Percentiles rank a stretch among this genome's conserved stretches.
Evolutionary conservation across 75 land plant species (phyloP).

Genomic region (Isoetes taiwanensis): DNA sequence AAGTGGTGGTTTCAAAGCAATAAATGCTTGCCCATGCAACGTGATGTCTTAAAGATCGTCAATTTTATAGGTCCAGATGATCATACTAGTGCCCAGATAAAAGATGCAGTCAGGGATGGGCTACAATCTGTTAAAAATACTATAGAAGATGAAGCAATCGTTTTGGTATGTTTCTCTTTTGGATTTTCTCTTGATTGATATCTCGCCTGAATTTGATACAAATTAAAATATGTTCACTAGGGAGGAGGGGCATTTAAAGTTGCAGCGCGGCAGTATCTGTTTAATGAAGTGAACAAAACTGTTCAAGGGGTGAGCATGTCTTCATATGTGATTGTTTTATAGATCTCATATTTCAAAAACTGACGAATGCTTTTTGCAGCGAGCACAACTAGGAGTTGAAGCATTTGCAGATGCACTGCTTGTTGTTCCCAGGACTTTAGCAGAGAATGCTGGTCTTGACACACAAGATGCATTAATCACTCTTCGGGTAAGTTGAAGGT

Average conservation of each 20-base stretch:
- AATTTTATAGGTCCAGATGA: constrained; percentile 75
- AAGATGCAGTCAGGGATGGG: constrained; percentile 99
- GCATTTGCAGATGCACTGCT: constrained; percentile 97
- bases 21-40: not conserved
- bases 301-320: constrained; percentile 97
- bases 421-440: constrained; percentile 87
- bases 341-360: too few species aligned
- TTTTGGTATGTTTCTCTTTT: constrained; percentile 35
- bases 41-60: not conserved
- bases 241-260: constrained; percentile 99
- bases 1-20: too few species aligned
- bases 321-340: too few species aligned
- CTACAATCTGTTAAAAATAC: constrained; percentile 87
- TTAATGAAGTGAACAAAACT: constrained; percentile 78
- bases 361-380: too few species aligned
- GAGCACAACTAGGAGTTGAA: constrained; percentile 94
- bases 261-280: constrained; percentile 83
- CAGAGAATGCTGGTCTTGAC: constrained; percentile 95
- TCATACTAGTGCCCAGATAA: constrained; percentile 98
- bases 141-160: constrained; percentile 85
- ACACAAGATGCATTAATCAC: constrained; percentile 89
- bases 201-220: too few species aligned
- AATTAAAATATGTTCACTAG: too few species aligned
- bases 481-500: constrained; percentile 54
- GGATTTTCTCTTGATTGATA: too few species aligned